Base-by-base conservation (phyloP, 768 basidiomycete genomes). In the Saitozyma podzolica region DNA sequence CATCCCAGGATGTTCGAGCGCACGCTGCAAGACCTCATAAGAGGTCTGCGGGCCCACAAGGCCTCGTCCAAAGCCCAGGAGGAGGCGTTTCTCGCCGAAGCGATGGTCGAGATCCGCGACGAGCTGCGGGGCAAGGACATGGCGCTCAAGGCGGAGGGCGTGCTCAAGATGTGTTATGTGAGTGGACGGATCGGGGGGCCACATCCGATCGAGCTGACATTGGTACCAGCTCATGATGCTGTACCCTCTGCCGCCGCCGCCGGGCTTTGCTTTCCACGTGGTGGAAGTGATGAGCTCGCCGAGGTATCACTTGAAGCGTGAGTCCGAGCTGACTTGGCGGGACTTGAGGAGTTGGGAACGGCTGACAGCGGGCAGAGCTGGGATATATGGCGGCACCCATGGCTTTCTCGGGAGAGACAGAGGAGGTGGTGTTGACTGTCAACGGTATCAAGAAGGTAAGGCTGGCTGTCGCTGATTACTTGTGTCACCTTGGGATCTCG, bases 241-340 rank as follows among this genome's bases (percentile, higher is more conserved):
- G 14, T 79, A 80, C 60, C 56, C 96, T 88, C 57, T 92, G 89
- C 76, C 92, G 89, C 81, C 96, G 90, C 78, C 80, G 87, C 86
- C 86, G 62, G 96, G 92, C 87, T 94, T 94, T 50, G 91, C 96
- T 8, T 99, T 99, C 73, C 88, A 95, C 78, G 89, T 99, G 57
- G 88, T 98, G 7, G 96, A 99, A 76, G 92, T 95, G 78, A 99
- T 99, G 96, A 92, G 92, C 43, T 93, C 92, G 4, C 82, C 89
- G 5, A 88, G 88, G 76, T 86, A 88, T 68, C 94, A 98, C 80
- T 84, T 98, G 68, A 99, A 99, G 83, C 78, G 78, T 79, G 49
- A 64, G 78, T 68, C 40, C 29, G 2, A 29, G 29, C 29, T 50
- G 43, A 37, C n/a, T 11, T 13, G 19, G 54, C 39, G 11, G 40